These are phyloP conservation scores for Talaromyces sp. DNA, from an alignment of 2,329 filamentous ascomycete species.

Conservation along the genomic window DNA sequence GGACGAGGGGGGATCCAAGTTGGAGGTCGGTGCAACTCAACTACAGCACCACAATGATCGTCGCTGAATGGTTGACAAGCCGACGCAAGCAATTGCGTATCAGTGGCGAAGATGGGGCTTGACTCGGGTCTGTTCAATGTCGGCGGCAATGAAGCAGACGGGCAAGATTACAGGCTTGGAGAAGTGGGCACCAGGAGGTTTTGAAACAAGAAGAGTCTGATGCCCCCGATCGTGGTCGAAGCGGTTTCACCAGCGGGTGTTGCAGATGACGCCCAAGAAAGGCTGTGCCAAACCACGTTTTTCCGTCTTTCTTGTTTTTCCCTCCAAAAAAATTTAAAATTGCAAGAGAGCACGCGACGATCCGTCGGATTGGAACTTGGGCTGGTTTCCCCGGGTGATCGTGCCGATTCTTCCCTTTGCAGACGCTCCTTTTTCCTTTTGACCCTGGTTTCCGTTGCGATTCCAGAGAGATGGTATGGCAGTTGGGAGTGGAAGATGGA, in stretches of 20 bases:
- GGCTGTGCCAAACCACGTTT: not conserved
- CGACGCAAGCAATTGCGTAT: slow-evolving; percentile 7
- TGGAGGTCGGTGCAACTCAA: slow-evolving; percentile 1
- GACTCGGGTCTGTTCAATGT: not conserved
- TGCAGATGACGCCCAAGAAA: not conserved
- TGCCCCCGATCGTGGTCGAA: not conserved
- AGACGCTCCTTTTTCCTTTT: not conserved
- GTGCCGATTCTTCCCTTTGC: not conserved
- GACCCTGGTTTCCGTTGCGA: not conserved
- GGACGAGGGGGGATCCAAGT: slow-evolving; percentile 2
- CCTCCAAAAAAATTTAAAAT: not conserved
- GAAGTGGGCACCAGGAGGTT: slow-evolving; percentile 6
- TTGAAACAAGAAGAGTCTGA: not conserved
- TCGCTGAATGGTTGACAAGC: not conserved
- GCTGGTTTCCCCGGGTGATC: not conserved
- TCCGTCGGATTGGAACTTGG: not conserved
- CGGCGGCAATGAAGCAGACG: slow-evolving; percentile 3
- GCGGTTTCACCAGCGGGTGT: not conserved
- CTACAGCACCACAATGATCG: not conserved
- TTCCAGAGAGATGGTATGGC: not conserved
- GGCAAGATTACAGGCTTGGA: slow-evolving; percentile 2
- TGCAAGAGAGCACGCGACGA: not conserved
- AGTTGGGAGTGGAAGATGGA: not conserved
- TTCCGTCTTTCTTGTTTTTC: not conserved
- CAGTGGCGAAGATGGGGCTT: slow-evolving; percentile 3